Evolutionary conservation across 2,329 filamentous ascomycete species (phyloP), one percentile per base, ranked within the genome.

Genomic region (Trichophyton benhamiae): DNA sequence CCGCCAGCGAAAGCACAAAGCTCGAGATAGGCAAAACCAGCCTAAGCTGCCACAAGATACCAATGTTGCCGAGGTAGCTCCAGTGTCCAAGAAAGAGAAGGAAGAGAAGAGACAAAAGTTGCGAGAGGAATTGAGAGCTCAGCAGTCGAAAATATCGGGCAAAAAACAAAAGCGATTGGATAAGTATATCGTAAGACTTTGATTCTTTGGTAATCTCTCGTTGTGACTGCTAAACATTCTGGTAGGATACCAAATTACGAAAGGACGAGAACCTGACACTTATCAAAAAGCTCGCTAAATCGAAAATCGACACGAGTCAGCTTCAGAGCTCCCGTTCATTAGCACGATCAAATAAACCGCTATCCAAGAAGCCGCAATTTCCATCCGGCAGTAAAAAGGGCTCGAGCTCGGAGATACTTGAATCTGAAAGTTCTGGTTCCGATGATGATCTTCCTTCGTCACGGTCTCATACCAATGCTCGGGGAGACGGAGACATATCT

Each of bases 221-320:
- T 36, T 27, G 30, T 27, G 13, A 7, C 49, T 13, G 20, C 25
- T 60, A 44, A 42, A 63, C 57, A 64, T 63, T 53, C 53, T 25
- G 48, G 7, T 48, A 82, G 80, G 91, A 97, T 69, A 94, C 83
- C 62, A 99, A 99, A 80, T 79, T 99, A 53, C 88, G 86, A 73
- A 96, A 95, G 73, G 94, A 99, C 71, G 92, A 97, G 73, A 95
- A 89, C 69, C 80, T 89, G 30, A 87, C 85, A 61, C 78, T 99
- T 33, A 80, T 97, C 67, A 88, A 88, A 70, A 91, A 94, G 71
- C 80, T 99, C 27, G 57, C 59, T 7, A 80, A 84, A 63, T 81
- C 84, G 60, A 91, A 87, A 69, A 83, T 94, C 66, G 91, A 97
- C 71, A 95, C 89, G 0, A 89, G 83, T 64, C 77, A 90, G 20